phyloP scores from a whole-genome alignment of 768 basidiomycete species.

The Lentinula raphanica region DNA sequence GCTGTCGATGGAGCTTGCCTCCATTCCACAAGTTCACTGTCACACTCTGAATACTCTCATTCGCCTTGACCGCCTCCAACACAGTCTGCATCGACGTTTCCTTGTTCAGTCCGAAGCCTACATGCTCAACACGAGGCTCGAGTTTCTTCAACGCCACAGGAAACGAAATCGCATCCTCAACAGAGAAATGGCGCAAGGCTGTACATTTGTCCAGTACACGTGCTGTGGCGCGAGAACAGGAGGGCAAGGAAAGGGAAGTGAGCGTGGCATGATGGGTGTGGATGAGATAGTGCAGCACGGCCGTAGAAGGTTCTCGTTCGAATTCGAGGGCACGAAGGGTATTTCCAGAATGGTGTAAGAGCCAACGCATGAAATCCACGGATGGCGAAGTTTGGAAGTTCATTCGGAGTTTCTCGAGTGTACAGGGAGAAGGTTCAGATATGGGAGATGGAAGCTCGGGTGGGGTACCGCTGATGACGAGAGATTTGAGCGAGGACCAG shows the following conservation, averaged over 20 bases:
- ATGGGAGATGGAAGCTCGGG: conserved; percentile 43
- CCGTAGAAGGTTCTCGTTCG: conserved; percentile 52
- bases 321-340: conserved; percentile 53
- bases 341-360: conserved; percentile 51
- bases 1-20: conserved; percentile 43
- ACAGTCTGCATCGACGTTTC: conserved; percentile 51
- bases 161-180: neutral
- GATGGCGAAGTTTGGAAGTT: conserved; percentile 64
- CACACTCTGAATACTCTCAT: conserved; percentile 35
- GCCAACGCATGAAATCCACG: conserved; percentile 62
- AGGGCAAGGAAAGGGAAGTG: conserved; percentile 56
- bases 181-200: neutral
- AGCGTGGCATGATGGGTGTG: conserved; percentile 46
- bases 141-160: neutral
- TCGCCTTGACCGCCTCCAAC: conserved; percentile 46
- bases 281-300: conserved; percentile 55
- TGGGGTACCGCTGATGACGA: conserved; percentile 52
- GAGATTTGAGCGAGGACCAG: conserved; percentile 53
- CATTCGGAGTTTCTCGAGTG: conserved; percentile 50
- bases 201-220: neutral
- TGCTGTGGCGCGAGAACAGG: conserved; percentile 37
- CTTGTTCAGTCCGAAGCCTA: conserved; percentile 58
- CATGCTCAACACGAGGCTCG: conserved; percentile 27
- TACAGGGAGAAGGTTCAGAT: conserved; percentile 39
- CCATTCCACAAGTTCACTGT: conserved; percentile 52